phyloP scores from a whole-genome alignment of 2,329 filamentous ascomycete species.

The Neonectria sp. region DNA sequence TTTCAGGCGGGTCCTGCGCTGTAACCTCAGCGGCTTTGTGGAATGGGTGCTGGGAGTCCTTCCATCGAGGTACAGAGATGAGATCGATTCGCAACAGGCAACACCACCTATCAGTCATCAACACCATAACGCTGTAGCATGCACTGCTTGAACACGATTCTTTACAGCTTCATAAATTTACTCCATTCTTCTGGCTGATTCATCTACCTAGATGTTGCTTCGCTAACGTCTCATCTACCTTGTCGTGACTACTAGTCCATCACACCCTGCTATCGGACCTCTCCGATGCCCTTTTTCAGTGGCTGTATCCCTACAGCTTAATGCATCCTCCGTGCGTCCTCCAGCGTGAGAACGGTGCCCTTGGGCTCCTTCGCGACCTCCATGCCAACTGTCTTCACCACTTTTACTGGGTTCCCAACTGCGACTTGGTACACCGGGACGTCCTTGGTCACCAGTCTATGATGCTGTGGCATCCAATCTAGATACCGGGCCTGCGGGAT shows the following conservation, averaged over 20 bases:
- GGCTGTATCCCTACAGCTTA: background rate
- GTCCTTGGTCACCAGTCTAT: conserved; percentile 18
- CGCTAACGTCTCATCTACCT: conserved; percentile 4
- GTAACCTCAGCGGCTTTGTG: conserved; percentile 17
- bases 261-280: conserved; percentile 15
- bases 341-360: background rate
- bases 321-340: conserved; percentile 9
- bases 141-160: background rate
- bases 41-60: background rate
- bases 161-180: conserved; percentile 5
- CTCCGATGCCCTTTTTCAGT: conserved; percentile 11
- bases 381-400: background rate
- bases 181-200: too few species aligned
- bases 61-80: background rate
- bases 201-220: background rate
- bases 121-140: conserved; percentile 4
- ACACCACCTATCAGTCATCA: background rate
- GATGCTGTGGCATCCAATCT: conserved; percentile 19
- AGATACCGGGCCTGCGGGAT: conserved; percentile 1
- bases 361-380: background rate
- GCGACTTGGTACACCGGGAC: conserved; percentile 9
- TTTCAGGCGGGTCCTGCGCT: conserved; percentile 9
- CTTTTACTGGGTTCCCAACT: conserved; percentile 10
- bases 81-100: background rate
- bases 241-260: background rate